phyloP scores from a whole-genome alignment of 2,329 filamentous ascomycete species.

The Chrysosporium keratinophilum region DNA sequence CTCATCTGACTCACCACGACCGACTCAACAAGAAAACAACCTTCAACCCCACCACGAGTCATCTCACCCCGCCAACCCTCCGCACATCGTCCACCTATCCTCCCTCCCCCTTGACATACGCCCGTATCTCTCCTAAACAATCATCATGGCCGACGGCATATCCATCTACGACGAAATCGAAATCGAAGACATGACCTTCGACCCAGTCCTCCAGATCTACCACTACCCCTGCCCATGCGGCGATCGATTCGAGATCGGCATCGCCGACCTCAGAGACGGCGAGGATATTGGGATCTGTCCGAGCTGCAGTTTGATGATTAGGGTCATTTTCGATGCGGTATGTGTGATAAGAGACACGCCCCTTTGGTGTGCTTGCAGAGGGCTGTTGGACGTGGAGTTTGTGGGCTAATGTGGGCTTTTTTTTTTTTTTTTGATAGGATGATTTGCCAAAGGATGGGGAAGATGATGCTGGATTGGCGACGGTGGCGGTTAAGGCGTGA shows the following conservation, averaged over 20 bases:
- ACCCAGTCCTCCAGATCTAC: constrained; percentile 72
- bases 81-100: not conserved
- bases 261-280: constrained; percentile 75
- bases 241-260: constrained; percentile 84
- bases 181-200: constrained; percentile 96
- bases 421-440: constrained; percentile 29
- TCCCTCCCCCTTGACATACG: not conserved
- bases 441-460: constrained; percentile 42
- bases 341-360: constrained; percentile 25
- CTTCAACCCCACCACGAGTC: not conserved
- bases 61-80: not conserved
- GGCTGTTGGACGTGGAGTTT: not conserved
- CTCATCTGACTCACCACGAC: not conserved
- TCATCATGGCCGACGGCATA: constrained; percentile 52
- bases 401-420: constrained; percentile 1
- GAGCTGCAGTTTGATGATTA: constrained; percentile 93
- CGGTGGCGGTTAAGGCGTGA: constrained; percentile 35
- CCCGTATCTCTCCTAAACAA: not conserved
- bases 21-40: too few relatives aligned
- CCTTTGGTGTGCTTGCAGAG: not conserved
- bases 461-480: constrained; percentile 17
- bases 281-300: constrained; percentile 95
- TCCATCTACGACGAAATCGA: constrained; percentile 96
- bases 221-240: constrained; percentile 96
- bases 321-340: constrained; percentile 83